Evolutionary conservation across 2,329 filamentous ascomycete genomes (phyloP).

Genomic region (Cladosporium sp.): DNA sequence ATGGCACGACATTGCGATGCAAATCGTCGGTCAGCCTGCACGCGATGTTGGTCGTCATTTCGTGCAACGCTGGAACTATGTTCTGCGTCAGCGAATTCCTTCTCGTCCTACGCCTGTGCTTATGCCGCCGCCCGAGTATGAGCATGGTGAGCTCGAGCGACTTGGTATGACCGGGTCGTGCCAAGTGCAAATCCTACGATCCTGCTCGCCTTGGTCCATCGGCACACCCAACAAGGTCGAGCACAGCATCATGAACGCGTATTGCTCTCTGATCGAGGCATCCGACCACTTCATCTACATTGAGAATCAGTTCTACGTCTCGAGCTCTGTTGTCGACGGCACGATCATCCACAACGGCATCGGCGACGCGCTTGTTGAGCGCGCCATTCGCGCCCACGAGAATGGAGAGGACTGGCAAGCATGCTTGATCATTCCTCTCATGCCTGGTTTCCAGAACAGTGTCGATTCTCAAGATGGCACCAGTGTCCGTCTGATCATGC

Average conservation of each 20-base stretch:
- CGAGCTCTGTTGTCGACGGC: slow-evolving; percentile 80
- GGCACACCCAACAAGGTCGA: slow-evolving; percentile 78
- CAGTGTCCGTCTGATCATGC: slow-evolving; percentile 90
- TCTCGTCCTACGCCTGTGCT: slow-evolving; percentile 90
- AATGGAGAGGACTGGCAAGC: slow-evolving; percentile 87
- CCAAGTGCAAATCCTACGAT: slow-evolving; percentile 91
- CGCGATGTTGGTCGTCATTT: slow-evolving; percentile 93
- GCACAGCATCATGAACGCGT: slow-evolving; percentile 92
- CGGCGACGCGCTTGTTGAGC: slow-evolving; percentile 87
- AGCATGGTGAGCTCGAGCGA: slow-evolving; percentile 74
- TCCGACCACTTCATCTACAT: slow-evolving; percentile 98
- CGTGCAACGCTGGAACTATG: slow-evolving; percentile 96
- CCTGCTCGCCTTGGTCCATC: slow-evolving; percentile 84
- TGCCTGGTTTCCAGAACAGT: slow-evolving; percentile 98
- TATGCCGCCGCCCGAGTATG: slow-evolving; percentile 87
- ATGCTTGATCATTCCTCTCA: slow-evolving; percentile 83
- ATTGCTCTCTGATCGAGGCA: slow-evolving; percentile 88
- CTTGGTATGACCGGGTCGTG: slow-evolving; percentile 89
- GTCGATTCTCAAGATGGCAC: slow-evolving; percentile 91
- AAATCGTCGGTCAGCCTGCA: slow-evolving; percentile 91
- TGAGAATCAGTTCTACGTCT: slow-evolving; percentile 98
- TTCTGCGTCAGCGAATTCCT: slow-evolving; percentile 84
- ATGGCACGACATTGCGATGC: slow-evolving; percentile 98
- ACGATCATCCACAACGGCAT: slow-evolving; percentile 88
- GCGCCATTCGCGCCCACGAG: slow-evolving; percentile 75